These are phyloP conservation scores for Phlebiopsis gigantea DNA, from an alignment of 768 basidiomycete genomes.

Conservation along the genomic window DNA sequence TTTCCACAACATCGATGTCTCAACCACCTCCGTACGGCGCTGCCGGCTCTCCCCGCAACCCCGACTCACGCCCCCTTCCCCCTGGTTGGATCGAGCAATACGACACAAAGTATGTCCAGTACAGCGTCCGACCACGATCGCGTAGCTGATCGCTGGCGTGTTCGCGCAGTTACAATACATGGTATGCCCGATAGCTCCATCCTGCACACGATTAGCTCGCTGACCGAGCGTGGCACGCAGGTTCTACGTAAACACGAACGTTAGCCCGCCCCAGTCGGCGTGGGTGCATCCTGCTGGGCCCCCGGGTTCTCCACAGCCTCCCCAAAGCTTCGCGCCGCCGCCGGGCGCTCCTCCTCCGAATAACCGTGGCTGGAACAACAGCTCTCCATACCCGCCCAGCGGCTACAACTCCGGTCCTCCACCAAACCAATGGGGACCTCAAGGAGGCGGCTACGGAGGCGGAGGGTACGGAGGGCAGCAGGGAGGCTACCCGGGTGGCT, in stretches of 20 bases:
- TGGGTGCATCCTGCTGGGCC: slow-evolving; percentile 72
- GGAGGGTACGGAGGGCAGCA: slow-evolving; percentile 15
- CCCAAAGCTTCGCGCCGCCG: slow-evolving; percentile 28
- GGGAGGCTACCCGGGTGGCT: slow-evolving; percentile 11
- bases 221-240: slow-evolving; percentile 29
- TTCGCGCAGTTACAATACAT: slow-evolving; percentile 51
- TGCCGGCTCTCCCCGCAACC: slow-evolving; percentile 24
- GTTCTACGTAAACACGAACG: slow-evolving; percentile 72
- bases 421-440: slow-evolving; percentile 18
- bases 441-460: slow-evolving; percentile 20
- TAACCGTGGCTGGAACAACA: slow-evolving; percentile 25
- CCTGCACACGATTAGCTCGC: not conserved
- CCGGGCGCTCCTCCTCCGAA: slow-evolving; percentile 41
- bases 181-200: slow-evolving; percentile 35
- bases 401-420: slow-evolving; percentile 23
- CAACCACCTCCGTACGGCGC: slow-evolving; percentile 37
- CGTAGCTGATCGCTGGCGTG: slow-evolving; percentile 15
- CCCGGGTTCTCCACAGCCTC: slow-evolving; percentile 29
- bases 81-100: slow-evolving; percentile 66
- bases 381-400: slow-evolving; percentile 28
- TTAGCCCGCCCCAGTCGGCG: slow-evolving; percentile 55
- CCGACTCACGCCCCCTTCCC: slow-evolving; percentile 56
- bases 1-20: slow-evolving; percentile 24
- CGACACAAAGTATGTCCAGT: slow-evolving; percentile 52
- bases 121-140: slow-evolving; percentile 16